Conservation (phyloP, 1,139 yeast species). For the Meyerozyma athensensis region DNA sequence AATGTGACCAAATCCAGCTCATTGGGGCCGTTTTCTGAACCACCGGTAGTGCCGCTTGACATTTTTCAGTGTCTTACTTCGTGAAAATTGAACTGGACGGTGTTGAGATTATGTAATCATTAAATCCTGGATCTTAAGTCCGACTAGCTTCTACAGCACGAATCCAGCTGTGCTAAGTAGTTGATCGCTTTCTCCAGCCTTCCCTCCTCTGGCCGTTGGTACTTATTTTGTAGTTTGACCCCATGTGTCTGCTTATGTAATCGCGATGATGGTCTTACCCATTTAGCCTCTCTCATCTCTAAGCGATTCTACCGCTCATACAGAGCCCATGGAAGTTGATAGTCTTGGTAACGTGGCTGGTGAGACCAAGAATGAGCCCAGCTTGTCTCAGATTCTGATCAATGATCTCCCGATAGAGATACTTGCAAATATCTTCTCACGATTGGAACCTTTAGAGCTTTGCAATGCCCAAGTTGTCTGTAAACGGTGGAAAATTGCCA, state of each 20-base stretch:
- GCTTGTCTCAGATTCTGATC: constrained; percentile 9
- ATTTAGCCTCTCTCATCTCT: no score
- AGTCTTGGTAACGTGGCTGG: not conserved
- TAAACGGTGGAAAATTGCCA: constrained; percentile 44
- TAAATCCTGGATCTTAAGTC: no score
- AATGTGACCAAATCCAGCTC: constrained; percentile 18
- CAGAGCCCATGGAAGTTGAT: not conserved
- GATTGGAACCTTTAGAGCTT: constrained; percentile 53
- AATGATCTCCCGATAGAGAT: constrained; percentile 55
- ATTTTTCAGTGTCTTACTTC: not conserved
- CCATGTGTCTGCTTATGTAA: no score
- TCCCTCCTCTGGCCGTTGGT: no score
- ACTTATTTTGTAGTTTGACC: no score
- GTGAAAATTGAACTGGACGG: no score
- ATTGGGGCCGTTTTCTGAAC: not conserved
- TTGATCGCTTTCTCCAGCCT: no score
- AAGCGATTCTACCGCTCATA: not conserved
- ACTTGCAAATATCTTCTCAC: constrained; percentile 49
- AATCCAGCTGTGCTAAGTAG: no score
- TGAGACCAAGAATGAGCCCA: not conserved
- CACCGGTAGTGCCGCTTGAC: constrained; percentile 1
- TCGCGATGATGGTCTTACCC: no score
- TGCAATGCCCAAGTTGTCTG: constrained; percentile 50
- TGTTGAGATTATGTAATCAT: no score
- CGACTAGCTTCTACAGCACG: no score